Base-by-base conservation (phyloP, 2,329 filamentous ascomycete species). In the Xylariales sp. region DNA sequence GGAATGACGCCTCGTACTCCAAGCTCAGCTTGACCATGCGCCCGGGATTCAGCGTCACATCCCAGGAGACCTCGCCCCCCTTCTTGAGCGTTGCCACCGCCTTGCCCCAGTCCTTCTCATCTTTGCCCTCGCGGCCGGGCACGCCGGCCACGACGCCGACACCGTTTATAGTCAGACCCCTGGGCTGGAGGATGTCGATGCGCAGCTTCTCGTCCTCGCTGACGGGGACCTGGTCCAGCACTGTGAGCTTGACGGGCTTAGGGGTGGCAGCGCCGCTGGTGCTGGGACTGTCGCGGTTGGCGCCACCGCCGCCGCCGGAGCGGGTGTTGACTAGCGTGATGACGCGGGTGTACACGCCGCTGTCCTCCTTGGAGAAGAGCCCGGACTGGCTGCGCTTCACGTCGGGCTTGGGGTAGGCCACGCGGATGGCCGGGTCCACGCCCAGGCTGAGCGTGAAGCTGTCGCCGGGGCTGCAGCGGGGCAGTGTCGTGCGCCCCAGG, bases 161-260 rank as follows among this genome's bases (percentile, higher is more conserved):
- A 2, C 68, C 67, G 1, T 61, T 65, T 4, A 55, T 44, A 1
- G 49, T 49, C 29, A 83, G 45, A 0, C 73, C 75, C 4, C 56
- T 56, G 1, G 79, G 78, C 14, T 58, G 53, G 13, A 68, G 45
- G 21, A 81, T 51, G 2, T 71, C 67, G 7, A 83, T 66, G 5
- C 63, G 62, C 5, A 83, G 58, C 28, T 67, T 62, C 52, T 81
- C 77, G 38, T 82, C 77, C 53, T 81, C 70, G 16, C 70, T 76
- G n/a, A 81, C 63, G 4, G 78, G 79, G 3, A 81, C 62, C 56
- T 83, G 78, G 44, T 83, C 79, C 3, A 77, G 52, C 18, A 82
- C 70, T 1, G 71, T 59, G 3, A 83, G 28, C 2, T 64, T 64
- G 12, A 74, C 62, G 0, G 65, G 51, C 44, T 62, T 63, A n/a